A percentile compares a stretch with the other conserved stretches of the same genome.
These are phyloP conservation scores for Monilinia polystroma DNA, from an alignment of 2,329 filamentous ascomycete genomes.

Conservation along the genomic window DNA sequence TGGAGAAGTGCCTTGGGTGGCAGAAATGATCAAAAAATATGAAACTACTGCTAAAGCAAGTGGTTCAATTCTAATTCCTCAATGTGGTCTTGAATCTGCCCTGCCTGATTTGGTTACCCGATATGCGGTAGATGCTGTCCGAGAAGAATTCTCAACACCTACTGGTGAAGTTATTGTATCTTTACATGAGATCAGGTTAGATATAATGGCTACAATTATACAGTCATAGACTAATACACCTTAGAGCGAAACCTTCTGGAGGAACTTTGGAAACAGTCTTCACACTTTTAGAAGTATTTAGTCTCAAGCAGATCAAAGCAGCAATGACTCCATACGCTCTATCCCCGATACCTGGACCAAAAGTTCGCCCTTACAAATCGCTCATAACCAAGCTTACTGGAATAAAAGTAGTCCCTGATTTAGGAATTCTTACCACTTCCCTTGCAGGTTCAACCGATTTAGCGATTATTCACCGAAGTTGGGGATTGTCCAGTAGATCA, in stretches of 20 bases:
- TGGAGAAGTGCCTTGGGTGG: slow-evolving; percentile 58
- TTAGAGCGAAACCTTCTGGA: slow-evolving; percentile 57
- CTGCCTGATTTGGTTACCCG: slow-evolving; percentile 60
- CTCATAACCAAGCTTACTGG: slow-evolving; percentile 52
- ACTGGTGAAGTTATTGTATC: slow-evolving; percentile 56
- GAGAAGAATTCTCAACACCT: slow-evolving; percentile 49
- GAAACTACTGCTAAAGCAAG: slow-evolving; percentile 51
- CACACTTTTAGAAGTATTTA: slow-evolving; percentile 54
- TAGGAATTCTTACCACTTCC: slow-evolving; percentile 58
- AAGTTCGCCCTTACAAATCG: slow-evolving; percentile 28
- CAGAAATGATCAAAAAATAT: slow-evolving; percentile 61
- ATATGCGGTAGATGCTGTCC: slow-evolving; percentile 49
- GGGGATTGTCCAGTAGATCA: slow-evolving; percentile 54
- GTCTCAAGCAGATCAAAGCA: slow-evolving; percentile 48
- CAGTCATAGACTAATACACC: slow-evolving; percentile 15
- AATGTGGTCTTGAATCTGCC: slow-evolving; percentile 61
- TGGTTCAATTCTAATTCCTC: slow-evolving; percentile 60
- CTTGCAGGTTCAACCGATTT: slow-evolving; percentile 51
- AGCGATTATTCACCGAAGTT: slow-evolving; percentile 58
- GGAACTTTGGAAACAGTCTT: slow-evolving; percentile 69
- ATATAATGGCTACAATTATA: background rate
- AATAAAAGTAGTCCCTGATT: slow-evolving; percentile 48
- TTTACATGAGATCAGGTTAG: slow-evolving; percentile 46
- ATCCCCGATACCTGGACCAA: slow-evolving; percentile 52
- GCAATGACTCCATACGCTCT: slow-evolving; percentile 53